Base-by-base conservation (phyloP, 805 yeast genomes). In the Candida taoyuanica region DNA sequence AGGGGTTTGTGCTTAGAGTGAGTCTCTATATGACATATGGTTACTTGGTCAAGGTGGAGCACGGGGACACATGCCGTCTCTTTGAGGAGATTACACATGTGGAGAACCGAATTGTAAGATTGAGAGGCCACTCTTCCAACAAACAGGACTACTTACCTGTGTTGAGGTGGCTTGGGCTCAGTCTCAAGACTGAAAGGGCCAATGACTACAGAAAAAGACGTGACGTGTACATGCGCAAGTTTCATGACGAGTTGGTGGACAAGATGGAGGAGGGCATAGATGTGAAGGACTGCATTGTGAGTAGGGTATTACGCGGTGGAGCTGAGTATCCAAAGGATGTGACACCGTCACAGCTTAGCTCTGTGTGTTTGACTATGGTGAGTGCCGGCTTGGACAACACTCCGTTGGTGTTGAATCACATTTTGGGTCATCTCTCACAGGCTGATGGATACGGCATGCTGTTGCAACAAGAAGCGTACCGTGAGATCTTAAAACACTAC, bases 381-480 rank as follows among this genome's bases (percentile, higher is more conserved):
- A 79, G 87, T 48, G 93, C 89, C 7, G 93, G 93, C 0, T 60
- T 83, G 17, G 91, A 83, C 53, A 83, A 84, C 45, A 73, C 81
- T 1, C 80, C 87, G 0, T 64, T 81, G 23, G 81, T 76, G 33
- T 63, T 82, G 34, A 72, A 73, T 44, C 77, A 81, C 44, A 65
- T 80, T 7, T 52, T 81, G 47, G 83, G 83, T 1, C 82, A 78
- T 28, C 59, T 83, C 29, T 68, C 81, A 6, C 65, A 67, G 14
- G 67, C 68, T 2, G 32, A 20, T 9, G 45, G 40, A 13, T 41
- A 51, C 20, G 74, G 74, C 0, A 47, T 54, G 1, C 42, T 37
- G 0, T 48, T 76, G 9, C 82, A 77, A 51, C 48, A 62, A 1
- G 60, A 38, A 9, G 82, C 82, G 0, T 56, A 62, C 14, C 25